Conservation (phyloP, 2,329 filamentous ascomycete species). For the Colletotrichum orbiculare region DNA sequence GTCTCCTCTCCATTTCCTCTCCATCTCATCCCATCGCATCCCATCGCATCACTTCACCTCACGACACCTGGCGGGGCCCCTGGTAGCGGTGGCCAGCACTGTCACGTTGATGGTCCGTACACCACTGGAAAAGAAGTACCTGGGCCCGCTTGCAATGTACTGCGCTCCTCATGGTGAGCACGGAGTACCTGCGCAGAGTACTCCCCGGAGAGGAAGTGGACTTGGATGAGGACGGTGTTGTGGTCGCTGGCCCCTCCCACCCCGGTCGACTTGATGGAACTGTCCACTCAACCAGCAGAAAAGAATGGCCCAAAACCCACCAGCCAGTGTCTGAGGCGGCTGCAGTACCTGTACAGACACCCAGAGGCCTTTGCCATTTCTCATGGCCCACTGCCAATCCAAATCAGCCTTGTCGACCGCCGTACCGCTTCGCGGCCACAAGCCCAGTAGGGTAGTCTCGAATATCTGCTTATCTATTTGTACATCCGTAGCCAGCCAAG, state of each 20-base stretch:
- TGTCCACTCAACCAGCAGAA: slow-evolving; percentile 27
- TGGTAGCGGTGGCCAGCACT: not conserved
- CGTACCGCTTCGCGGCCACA: not conserved
- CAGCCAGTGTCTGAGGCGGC: not conserved
- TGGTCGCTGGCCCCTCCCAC: not conserved
- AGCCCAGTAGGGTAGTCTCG: too few relatives aligned
- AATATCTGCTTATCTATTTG: too few relatives aligned
- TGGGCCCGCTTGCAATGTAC: not conserved
- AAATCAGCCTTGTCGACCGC: slow-evolving; percentile 34
- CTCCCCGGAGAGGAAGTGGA: not conserved
- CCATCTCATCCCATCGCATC: slow-evolving; percentile 21
- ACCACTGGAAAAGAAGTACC: not conserved
- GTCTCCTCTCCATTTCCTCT: not conserved
- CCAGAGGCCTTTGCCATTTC: slow-evolving; percentile 6
- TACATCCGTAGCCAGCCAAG: too few relatives aligned
- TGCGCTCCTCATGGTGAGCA: too few relatives aligned
- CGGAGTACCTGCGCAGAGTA: too few relatives aligned
- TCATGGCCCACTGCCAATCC: slow-evolving; percentile 35
- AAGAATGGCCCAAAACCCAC: slow-evolving; percentile 24
- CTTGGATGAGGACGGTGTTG: not conserved
- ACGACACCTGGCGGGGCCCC: slow-evolving; percentile 2
- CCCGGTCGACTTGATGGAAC: slow-evolving; percentile 27
- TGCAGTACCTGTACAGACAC: too few relatives aligned
- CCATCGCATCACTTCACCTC: too few relatives aligned
- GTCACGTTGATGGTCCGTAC: too few relatives aligned